Conservation (phyloP, 768 basidiomycete species). For the Austroboletus eburneus region DNA sequence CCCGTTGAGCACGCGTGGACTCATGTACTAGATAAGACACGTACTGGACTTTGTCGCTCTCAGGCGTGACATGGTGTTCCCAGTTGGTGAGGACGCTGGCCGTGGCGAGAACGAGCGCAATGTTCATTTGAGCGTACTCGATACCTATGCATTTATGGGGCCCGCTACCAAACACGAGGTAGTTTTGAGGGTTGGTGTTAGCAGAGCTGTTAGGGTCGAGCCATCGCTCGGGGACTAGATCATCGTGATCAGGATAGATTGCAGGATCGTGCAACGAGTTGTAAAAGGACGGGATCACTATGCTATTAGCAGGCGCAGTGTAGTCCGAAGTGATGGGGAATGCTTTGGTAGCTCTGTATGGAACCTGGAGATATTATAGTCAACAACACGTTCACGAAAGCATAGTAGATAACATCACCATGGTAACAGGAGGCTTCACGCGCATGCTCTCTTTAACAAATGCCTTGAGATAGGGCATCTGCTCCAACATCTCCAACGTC, state of each 20-base stretch:
- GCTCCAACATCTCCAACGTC: slow-evolving; percentile 83
- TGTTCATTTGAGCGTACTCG: slow-evolving; percentile 92
- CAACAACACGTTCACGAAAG: neutral
- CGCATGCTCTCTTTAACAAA: slow-evolving; percentile 93
- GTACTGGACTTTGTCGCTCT: slow-evolving; percentile 78
- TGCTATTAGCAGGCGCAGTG: slow-evolving; percentile 85
- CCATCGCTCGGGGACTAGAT: slow-evolving; percentile 88
- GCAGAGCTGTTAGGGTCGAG: slow-evolving; percentile 76
- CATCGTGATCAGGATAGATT: slow-evolving; percentile 84
- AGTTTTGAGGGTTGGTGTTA: slow-evolving; percentile 86
- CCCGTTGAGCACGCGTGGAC: neutral
- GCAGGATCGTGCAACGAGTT: slow-evolving; percentile 87
- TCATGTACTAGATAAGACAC: slow-evolving; percentile 28
- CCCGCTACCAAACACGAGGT: slow-evolving; percentile 91
- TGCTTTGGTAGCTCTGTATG: slow-evolving; percentile 83
- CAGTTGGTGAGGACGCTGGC: slow-evolving; percentile 78
- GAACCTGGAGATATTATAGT: slow-evolving; percentile 54
- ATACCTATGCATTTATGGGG: slow-evolving; percentile 91
- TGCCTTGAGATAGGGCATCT: slow-evolving; percentile 91
- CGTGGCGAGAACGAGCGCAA: slow-evolving; percentile 79
- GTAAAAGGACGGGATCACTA: slow-evolving; percentile 94
- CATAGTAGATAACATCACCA: slow-evolving; percentile 49
- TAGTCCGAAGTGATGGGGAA: slow-evolving; percentile 94
- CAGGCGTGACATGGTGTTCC: slow-evolving; percentile 79
- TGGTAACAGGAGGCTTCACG: slow-evolving; percentile 89